These are phyloP conservation scores for Neoscytalidium dimidiatum DNA, from an alignment of 2,329 filamentous ascomycete species.

Conservation along the genomic window DNA sequence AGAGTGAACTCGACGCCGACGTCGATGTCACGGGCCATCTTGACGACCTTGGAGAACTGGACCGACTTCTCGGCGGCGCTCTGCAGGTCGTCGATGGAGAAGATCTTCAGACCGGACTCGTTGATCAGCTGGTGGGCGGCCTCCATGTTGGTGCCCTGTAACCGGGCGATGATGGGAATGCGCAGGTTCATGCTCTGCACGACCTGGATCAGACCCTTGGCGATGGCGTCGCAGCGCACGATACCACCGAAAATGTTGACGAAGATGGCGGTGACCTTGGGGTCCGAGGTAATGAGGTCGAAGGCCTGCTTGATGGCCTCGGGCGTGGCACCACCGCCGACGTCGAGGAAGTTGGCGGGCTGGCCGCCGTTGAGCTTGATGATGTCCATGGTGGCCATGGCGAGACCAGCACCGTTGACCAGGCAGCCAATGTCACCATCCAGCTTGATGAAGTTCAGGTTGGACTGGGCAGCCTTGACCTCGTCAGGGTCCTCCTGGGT, in stretches of 20 bases:
- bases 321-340: conserved; percentile 95
- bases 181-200: conserved; percentile 93
- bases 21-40: conserved; percentile 96
- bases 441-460: conserved; percentile 99
- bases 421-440: conserved; percentile 99
- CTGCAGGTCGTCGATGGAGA: conserved; percentile 98
- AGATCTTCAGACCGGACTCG: conserved; percentile 98
- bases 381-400: conserved; percentile 99
- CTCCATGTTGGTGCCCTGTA: conserved; percentile 99
- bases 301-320: conserved; percentile 97
- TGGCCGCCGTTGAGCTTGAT: conserved; percentile 98
- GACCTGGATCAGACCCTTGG: conserved; percentile 92
- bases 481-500: conserved; percentile 97
- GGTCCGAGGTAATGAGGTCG: conserved; percentile 96
- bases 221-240: conserved; percentile 95
- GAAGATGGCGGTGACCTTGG: conserved; percentile 98
- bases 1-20: conserved; percentile 70
- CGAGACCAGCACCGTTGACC: conserved; percentile 97
- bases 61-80: conserved; percentile 96
- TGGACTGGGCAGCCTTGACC: conserved; percentile 90
- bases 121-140: conserved; percentile 89
- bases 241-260: conserved; percentile 99
- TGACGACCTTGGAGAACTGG: conserved; percentile 98
- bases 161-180: conserved; percentile 92
- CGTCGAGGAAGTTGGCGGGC: conserved; percentile 98